These are phyloP conservation scores for Cutaneotrichosporon daszewskae DNA, from an alignment of 1,284 basidiomycete species.

Conservation along the genomic window DNA sequence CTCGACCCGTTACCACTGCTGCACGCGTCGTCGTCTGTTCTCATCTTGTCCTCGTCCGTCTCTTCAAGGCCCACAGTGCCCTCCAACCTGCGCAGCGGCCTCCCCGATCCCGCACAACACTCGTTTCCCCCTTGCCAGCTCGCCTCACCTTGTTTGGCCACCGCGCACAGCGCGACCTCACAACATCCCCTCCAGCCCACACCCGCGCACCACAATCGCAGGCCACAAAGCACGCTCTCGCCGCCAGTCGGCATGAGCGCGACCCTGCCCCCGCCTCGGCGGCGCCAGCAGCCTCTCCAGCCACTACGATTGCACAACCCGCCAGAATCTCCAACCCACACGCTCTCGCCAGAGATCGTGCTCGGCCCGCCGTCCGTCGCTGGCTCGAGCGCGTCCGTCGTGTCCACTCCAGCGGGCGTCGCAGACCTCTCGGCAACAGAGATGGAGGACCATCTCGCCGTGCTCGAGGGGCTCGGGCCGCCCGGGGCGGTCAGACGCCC, in stretches of 20 bases:
- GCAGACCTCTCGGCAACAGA: slow-evolving; percentile 13
- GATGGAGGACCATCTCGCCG: slow-evolving; percentile 17
- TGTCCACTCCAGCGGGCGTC: slow-evolving; percentile 1
- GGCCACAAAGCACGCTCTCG: background rate
- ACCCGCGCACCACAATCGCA: no score
- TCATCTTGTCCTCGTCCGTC: no score
- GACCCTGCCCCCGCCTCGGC: slow-evolving; percentile 6
- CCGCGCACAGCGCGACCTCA: no score
- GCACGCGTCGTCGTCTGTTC: no score
- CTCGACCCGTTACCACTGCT: no score
- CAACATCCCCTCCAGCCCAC: no score
- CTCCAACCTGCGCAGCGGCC: no score
- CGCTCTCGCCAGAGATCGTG: background rate
- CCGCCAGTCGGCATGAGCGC: slow-evolving; percentile 2
- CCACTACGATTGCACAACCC: background rate
- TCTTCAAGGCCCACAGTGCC: no score
- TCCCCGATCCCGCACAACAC: no score
- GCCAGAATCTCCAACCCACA: background rate
- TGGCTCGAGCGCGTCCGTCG: slow-evolving; percentile 14
- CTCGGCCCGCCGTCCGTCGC: slow-evolving; percentile 9
- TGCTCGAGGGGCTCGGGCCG: slow-evolving; percentile 13
- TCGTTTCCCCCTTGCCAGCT: background rate
- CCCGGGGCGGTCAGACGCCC: slow-evolving; percentile 16
- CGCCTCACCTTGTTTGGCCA: background rate
- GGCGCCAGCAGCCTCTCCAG: slow-evolving; percentile 1